Conservation (phyloP, 495 filamentous ascomycete genomes). For the Aspergillus affinis region DNA sequence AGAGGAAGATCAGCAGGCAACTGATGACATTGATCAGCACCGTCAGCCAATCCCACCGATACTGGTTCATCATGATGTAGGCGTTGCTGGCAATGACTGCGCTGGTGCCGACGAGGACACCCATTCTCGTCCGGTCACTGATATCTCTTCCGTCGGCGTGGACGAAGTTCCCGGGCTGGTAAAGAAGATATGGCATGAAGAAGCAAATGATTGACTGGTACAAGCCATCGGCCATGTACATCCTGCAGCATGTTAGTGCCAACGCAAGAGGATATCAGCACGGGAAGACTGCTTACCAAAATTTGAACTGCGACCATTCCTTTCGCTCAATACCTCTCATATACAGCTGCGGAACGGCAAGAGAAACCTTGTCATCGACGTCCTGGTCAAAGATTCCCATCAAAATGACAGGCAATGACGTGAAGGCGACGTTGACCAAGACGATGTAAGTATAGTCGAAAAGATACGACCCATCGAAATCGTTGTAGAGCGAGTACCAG, state of each 20-base stretch:
- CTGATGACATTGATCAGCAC: conserved; percentile 76
- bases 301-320: conserved; percentile 96
- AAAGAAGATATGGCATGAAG: conserved; percentile 87
- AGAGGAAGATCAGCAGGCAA: conserved; percentile 87
- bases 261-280: background rate
- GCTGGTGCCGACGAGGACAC: conserved; percentile 75
- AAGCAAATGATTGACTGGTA: conserved; percentile 93
- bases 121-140: conserved; percentile 75
- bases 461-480: conserved; percentile 93
- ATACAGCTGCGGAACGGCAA: conserved; percentile 94
- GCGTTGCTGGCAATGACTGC: conserved; percentile 81
- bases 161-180: conserved; percentile 63
- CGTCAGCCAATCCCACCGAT: conserved; percentile 96
- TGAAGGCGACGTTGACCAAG: conserved; percentile 95
- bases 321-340: conserved; percentile 92
- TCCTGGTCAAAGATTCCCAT: conserved; percentile 99
- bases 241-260: conserved; percentile 51
- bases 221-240: conserved; percentile 92
- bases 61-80: conserved; percentile 94
- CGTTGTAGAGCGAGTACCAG: conserved; percentile 96
- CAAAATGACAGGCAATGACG: conserved; percentile 90
- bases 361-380: conserved; percentile 87
- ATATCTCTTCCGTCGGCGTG: conserved; percentile 69
- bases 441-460: conserved; percentile 98
- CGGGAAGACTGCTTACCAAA: conserved; percentile 66